Base-by-base conservation (phyloP, 108 stramenopile genomes). In the Cyclotella choctawhatcheeana region DNA sequence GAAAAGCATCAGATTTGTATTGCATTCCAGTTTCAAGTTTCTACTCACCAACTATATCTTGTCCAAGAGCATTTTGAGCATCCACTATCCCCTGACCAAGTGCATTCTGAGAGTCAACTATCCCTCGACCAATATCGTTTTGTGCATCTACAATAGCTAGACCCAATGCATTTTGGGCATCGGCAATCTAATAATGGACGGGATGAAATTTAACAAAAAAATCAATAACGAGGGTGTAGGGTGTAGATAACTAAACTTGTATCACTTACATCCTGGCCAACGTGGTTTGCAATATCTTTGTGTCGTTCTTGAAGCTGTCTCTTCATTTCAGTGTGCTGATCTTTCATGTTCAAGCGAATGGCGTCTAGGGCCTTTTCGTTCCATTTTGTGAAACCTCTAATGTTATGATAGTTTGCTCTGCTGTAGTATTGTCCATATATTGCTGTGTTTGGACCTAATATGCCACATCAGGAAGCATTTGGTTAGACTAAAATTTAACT, bases 11-110 rank as follows among this genome's bases (percentile, higher is more conserved):
- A 10, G 17, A 48, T 10, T n/a, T 48, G 47, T 48, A n/a, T n/a
- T n/a, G 17, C 4, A 48, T 4, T 48, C 47, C n/a, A n/a, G 47
- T n/a, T n/a, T n/a, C 12, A 48, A 8, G 4, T n/a, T n/a, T 4
- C n/a, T 4, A n/a, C 8, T 48, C 47, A 48, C 8, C 17, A n/a
- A 8, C 17, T 4, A 48, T n/a, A 4, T n/a, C 47, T 48, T 48
- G 47, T n/a, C 47, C 47, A n/a, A 48, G n/a, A 17, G 47, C 47
- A 48, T 48, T 48, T 48, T 48, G 47, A 48, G 47, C 12, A 48
- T 48, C 47, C 4, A n/a, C 17, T n/a, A n/a, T 48, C 12, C 6
- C 8, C 37, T 40, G 37, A 6, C 37, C 37, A 48, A 48, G 47
- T 8, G 12, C 16, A n/a, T 48, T 48, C 16, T n/a, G 47, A 48